These are phyloP conservation scores for Heterobasidion occidentale DNA, from an alignment of 1,284 basidiomycete genomes.

Conservation along the genomic window DNA sequence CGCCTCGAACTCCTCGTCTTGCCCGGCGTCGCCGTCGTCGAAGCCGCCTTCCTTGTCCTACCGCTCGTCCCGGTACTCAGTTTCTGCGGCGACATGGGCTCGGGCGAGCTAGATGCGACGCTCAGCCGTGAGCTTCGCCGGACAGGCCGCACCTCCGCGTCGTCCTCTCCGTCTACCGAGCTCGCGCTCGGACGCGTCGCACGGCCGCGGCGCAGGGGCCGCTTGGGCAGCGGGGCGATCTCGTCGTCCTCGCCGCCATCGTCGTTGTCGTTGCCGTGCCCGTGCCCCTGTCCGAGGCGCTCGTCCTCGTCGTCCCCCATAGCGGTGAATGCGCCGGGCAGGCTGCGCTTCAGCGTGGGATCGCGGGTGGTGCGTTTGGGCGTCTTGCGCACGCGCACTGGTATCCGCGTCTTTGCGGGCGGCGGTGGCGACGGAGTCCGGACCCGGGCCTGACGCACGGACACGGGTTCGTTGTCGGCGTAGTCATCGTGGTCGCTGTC, in stretches of 20 bases:
- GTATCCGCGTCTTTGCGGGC: constrained; percentile 7
- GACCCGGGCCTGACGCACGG: neutral
- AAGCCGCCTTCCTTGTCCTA: constrained; percentile 4
- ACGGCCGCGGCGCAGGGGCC: constrained; percentile 16
- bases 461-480: constrained; percentile 1
- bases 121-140: constrained; percentile 13
- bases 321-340: constrained; percentile 50
- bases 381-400: constrained; percentile 11
- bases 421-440: constrained; percentile 10
- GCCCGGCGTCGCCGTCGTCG: constrained; percentile 1
- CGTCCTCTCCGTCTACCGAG: constrained; percentile 10
- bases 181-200: constrained; percentile 11
- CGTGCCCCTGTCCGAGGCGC: no score
- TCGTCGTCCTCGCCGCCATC: constrained; percentile 35
- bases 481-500: constrained; percentile 1
- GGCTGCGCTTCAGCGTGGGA: constrained; percentile 27
- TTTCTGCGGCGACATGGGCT: constrained; percentile 11
- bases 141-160: neutral
- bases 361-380: constrained; percentile 7
- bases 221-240: constrained; percentile 41
- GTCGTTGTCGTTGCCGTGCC: neutral
- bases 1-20: neutral
- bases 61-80: constrained; percentile 4
- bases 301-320: constrained; percentile 31
- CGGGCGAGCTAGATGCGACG: constrained; percentile 10